Evolutionary conservation across 1,284 basidiomycete genomes (phyloP), one percentile per base, ranked within the genome.

Genomic region (Boletus mariae): DNA sequence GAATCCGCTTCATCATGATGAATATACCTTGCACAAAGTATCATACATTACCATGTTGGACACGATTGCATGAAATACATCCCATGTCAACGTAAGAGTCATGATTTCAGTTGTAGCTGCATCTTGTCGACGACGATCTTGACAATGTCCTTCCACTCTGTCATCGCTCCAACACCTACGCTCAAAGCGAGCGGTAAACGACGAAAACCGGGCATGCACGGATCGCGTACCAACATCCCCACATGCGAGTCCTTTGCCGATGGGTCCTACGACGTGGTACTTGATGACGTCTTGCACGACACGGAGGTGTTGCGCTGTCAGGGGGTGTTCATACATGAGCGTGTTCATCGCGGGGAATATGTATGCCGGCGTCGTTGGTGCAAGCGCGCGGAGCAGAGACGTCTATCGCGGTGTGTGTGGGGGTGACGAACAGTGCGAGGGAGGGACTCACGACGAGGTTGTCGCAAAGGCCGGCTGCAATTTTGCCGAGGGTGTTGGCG

Each of bases 261-360:
- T 87, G 0, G 95, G 96, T 0, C 95, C 94, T 3, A 87, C 75
- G 8, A 98, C 80, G 37, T 83, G 73, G 65, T 97, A 98, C 2
- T 82, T 80, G 10, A 97, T 79, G 42, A 88, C 79, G 1, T 94
- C 85, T 17, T 75, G 76, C 1, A 94, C 78, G 32, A 87, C 65
- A 10, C 79, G 76, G 23, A 98, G 67, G 63, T 99, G 96, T 55
- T 86, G 81, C 2, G 80, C 79, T 0, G 96, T 98, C 34, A 98
- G 76, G n/a, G 94, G 93, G 65, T 99, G 94, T 58, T 90, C 80
- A 67, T 91, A 98, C 96, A 99, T 98, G 59, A 92, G 76, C 5
- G 95, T 98, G 70, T 99, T 99, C 96, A 98, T 99, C 0, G 97
- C 96, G 3, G 96, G 97, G 64, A 95, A 98, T 31, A 98, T 72